These are phyloP conservation scores for Penicillium sp. DNA, from an alignment of 2,329 filamentous ascomycete species.

Conservation along the genomic window DNA sequence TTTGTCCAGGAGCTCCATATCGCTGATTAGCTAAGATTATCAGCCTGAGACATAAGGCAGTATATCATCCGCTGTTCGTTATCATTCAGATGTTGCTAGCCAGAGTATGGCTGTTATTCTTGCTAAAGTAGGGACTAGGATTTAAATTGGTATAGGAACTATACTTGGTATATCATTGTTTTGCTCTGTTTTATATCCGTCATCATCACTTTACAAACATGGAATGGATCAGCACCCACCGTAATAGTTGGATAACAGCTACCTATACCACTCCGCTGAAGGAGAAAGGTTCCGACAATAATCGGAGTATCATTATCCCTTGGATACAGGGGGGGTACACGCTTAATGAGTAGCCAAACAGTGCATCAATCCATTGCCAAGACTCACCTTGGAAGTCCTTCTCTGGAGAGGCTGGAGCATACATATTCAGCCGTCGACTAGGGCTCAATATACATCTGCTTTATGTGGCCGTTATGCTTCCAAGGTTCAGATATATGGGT, in stretches of 20 bases:
- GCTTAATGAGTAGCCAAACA: neutral
- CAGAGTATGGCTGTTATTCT: no score
- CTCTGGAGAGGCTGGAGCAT: neutral
- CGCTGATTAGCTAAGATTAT: neutral
- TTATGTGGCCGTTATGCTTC: neutral
- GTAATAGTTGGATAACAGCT: neutral
- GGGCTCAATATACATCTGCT: neutral
- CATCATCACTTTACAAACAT: no score
- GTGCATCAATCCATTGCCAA: neutral
- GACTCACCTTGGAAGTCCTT: neutral
- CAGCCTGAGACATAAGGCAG: neutral
- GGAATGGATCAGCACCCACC: no score
- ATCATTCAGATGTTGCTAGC: no score
- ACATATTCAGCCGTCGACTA: neutral
- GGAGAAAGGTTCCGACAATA: neutral
- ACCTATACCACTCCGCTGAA: neutral
- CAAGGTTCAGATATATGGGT: neutral
- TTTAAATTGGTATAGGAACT: no score
- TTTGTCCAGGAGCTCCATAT: conserved; percentile 11
- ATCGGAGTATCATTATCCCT: neutral
- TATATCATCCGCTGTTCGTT: neutral
- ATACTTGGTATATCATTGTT: no score
- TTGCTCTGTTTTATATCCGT: no score
- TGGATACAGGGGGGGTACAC: neutral
- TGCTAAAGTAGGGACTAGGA: no score